A percentile compares a stretch with the other conserved stretches of the same genome.
phyloP scores from a whole-genome alignment of 306 rosid species.

The Lathyrus oleraceus region DNA sequence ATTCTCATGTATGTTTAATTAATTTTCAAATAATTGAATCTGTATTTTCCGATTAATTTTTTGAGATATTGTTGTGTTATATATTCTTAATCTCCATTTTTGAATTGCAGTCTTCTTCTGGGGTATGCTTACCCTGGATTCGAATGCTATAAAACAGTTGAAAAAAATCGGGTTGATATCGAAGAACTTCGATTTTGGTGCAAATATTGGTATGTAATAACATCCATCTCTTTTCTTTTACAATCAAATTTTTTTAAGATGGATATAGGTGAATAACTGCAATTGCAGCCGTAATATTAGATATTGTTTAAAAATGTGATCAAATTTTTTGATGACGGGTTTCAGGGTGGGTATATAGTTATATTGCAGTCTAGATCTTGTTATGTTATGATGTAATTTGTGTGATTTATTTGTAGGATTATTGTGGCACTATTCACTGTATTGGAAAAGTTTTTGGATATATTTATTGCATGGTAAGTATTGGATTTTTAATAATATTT shows the following conservation, averaged over 20 bases:
- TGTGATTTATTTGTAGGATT: slow-evolving; percentile 57
- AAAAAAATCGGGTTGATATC: slow-evolving; percentile 60
- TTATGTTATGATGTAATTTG: neutral
- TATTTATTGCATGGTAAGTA: slow-evolving; percentile 66
- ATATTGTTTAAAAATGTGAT: neutral
- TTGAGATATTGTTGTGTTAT: neutral
- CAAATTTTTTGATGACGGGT: neutral
- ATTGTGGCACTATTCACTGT: slow-evolving; percentile 74
- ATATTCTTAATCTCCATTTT: neutral
- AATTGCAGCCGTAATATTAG: neutral
- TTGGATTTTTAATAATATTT: neutral
- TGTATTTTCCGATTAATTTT: neutral
- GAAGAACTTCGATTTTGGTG: slow-evolving; percentile 96
- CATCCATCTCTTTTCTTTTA: neutral
- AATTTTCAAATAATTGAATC: neutral
- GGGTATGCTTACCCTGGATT: slow-evolving; percentile 97
- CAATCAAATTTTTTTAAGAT: neutral
- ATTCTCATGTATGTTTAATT: slow-evolving; percentile 63
- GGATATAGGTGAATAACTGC: neutral
- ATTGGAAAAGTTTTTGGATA: slow-evolving; percentile 67
- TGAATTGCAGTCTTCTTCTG: slow-evolving; percentile 54
- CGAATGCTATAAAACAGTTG: slow-evolving; percentile 76
- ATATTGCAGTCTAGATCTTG: neutral
- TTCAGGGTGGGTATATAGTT: neutral
- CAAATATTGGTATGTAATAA: slow-evolving; percentile 72